Conservation (phyloP, 495 filamentous ascomycete genomes). For the Penicillium tannophilum region DNA sequence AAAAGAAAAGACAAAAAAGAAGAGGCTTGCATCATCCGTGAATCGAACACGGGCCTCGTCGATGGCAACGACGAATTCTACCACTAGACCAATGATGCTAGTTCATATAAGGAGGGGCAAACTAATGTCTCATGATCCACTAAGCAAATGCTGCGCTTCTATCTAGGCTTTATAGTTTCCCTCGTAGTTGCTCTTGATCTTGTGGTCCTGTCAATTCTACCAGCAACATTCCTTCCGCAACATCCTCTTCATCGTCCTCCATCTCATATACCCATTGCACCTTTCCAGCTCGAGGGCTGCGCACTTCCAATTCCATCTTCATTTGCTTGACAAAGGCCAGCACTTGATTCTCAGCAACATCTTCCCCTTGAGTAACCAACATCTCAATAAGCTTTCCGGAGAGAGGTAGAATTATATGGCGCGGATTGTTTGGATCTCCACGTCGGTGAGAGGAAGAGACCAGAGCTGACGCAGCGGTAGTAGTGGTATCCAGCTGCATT, state of each 20-base stretch:
- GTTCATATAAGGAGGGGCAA: not conserved
- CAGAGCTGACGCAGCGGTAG: conserved; percentile 49
- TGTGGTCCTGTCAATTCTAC: conserved; percentile 47
- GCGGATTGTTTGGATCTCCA: conserved; percentile 51
- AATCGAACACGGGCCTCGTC: conserved; percentile 63
- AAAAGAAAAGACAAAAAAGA: conserved; percentile 13
- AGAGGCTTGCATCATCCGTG: conserved; percentile 52
- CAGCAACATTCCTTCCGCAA: conserved; percentile 58
- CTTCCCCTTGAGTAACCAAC: conserved; percentile 54
- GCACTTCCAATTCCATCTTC: conserved; percentile 68
- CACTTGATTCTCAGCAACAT: conserved; percentile 53
- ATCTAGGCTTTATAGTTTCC: conserved; percentile 28
- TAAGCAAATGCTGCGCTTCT: not conserved
- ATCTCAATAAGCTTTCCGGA: conserved; percentile 62
- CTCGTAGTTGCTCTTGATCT: conserved; percentile 17
- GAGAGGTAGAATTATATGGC: conserved; percentile 60
- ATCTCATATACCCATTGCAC: conserved; percentile 59
- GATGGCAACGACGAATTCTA: conserved; percentile 64
- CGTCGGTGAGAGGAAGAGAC: conserved; percentile 53
- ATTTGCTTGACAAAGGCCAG: conserved; percentile 67
- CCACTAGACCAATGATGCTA: conserved; percentile 61
- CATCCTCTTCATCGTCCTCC: conserved; percentile 59
- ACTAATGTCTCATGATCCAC: not conserved
- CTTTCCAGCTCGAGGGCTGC: conserved; percentile 48
- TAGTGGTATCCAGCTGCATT: conserved; percentile 49